These are phyloP conservation scores for Thraustotheca clavata DNA, from an alignment of 352 stramenopile species.

Conservation along the genomic window DNA sequence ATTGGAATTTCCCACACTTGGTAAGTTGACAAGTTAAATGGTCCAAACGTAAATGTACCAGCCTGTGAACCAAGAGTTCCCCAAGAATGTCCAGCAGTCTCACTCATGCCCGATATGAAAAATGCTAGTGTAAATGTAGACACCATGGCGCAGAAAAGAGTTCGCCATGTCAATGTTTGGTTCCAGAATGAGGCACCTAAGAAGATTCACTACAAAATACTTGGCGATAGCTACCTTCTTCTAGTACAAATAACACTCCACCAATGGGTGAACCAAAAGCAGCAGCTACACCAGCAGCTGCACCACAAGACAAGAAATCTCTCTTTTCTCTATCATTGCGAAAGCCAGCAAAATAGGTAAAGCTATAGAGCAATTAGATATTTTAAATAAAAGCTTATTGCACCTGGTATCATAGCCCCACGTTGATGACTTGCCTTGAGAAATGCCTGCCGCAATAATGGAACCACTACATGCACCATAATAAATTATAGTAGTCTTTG, in stretches of 20 bases:
- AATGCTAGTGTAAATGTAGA: constrained; percentile 81
- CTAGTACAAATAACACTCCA: constrained; percentile 74
- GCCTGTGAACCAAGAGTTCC: constrained; percentile 61
- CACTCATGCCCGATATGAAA: constrained; percentile 67
- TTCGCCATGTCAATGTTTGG: constrained; percentile 72
- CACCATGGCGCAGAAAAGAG: constrained; percentile 80
- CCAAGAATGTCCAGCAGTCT: constrained; percentile 46
- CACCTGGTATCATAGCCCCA: constrained; percentile 65
- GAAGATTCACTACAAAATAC: not conserved
- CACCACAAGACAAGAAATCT: constrained; percentile 83
- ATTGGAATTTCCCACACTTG: constrained; percentile 82
- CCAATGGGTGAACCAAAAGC: constrained; percentile 88
- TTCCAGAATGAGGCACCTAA: constrained; percentile 74
- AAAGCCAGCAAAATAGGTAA: constrained; percentile 83
- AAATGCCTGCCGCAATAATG: constrained; percentile 66
- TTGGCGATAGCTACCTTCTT: constrained; percentile 35
- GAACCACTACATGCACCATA: constrained; percentile 35
- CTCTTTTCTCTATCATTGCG: constrained; percentile 84
- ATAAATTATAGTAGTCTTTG: not conserved
- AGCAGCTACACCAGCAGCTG: constrained; percentile 78
- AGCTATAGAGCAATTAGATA: constrained; percentile 27
- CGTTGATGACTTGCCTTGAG: constrained; percentile 66
- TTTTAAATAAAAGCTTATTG: not conserved
- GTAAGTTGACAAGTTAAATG: constrained; percentile 64
- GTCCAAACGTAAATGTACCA: constrained; percentile 62